These are phyloP conservation scores for Chlamydomonas eustigma DNA, from an alignment of 139 green algal species.

Conservation along the genomic window DNA sequence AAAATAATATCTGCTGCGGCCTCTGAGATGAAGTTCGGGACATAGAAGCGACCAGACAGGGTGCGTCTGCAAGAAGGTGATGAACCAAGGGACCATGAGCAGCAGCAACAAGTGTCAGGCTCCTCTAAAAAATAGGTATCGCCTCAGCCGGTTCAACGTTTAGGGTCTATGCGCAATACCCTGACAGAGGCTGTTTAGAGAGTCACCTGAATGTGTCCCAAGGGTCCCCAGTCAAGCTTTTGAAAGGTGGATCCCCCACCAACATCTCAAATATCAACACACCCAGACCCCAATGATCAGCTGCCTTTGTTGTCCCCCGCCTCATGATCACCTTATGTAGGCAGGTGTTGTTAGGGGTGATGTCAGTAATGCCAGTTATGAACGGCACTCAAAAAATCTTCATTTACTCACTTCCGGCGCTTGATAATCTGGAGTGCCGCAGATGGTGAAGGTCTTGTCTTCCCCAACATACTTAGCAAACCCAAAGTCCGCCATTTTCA, in stretches of 20 bases:
- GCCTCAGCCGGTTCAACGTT: too few relatives aligned
- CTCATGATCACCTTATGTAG: conserved; percentile 38
- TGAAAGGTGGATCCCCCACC: conserved; percentile 72
- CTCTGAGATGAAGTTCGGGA: conserved; percentile 66
- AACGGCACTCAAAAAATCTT: too few relatives aligned
- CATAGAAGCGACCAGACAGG: conserved; percentile 65
- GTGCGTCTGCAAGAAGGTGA: conserved; percentile 42
- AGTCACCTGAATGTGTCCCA: conserved; percentile 2
- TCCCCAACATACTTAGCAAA: conserved; percentile 73
- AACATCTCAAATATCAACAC: conserved; percentile 86
- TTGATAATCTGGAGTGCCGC: conserved; percentile 84
- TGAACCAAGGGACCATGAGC: neutral
- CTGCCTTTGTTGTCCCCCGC: conserved; percentile 61
- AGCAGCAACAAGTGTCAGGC: neutral
- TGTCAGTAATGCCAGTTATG: neutral
- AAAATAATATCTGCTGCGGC: conserved; percentile 70
- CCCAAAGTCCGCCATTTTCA: conserved; percentile 81
- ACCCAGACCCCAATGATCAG: conserved; percentile 80
- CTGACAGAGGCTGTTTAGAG: too few relatives aligned
- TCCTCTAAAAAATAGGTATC: too few relatives aligned
- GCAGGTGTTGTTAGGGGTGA: neutral
- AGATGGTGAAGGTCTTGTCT: conserved; percentile 78
- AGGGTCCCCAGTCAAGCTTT: conserved; percentile 18
- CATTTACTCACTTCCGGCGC: conserved; percentile 14
- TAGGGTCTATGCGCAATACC: too few relatives aligned